Percentiles rank a stretch among this genome's conserved stretches.
phyloP scores from a whole-genome alignment of 2,329 filamentous ascomycete species.

The Biscogniauxia mediterranea region DNA sequence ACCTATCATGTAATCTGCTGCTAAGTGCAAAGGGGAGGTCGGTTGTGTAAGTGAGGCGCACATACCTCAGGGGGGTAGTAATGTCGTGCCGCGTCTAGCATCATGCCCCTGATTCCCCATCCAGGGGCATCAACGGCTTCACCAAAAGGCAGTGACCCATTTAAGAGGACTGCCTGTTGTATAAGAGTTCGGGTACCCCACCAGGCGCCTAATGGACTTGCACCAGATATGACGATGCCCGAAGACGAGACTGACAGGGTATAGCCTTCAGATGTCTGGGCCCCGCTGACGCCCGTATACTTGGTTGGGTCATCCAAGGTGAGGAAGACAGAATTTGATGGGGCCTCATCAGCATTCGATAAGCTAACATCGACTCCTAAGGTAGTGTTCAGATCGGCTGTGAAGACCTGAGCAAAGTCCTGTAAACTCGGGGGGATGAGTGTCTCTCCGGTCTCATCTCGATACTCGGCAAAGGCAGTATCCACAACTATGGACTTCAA shows the following conservation, averaged over 20 bases:
- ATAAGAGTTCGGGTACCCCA: slow-evolving; percentile 57
- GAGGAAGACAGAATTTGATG: slow-evolving; percentile 40
- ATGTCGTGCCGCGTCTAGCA: slow-evolving; percentile 53
- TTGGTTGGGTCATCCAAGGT: slow-evolving; percentile 41
- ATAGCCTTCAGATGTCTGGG: slow-evolving; percentile 49
- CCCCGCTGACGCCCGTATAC: slow-evolving; percentile 45
- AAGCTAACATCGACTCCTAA: slow-evolving; percentile 33
- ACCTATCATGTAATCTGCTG: too few relatives aligned
- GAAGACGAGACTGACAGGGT: slow-evolving; percentile 39
- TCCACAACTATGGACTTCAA: slow-evolving; percentile 45
- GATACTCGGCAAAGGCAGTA: slow-evolving; percentile 35
- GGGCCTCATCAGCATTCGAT: slow-evolving; percentile 18
- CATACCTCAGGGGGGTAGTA: slow-evolving; percentile 49
- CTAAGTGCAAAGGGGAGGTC: background rate
- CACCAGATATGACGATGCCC: slow-evolving; percentile 47
- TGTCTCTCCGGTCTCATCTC: slow-evolving; percentile 46
- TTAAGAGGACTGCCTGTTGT: slow-evolving; percentile 45
- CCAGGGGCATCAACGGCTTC: slow-evolving; percentile 48
- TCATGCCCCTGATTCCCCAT: slow-evolving; percentile 46
- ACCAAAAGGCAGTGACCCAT: slow-evolving; percentile 41
- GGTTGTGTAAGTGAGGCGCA: background rate
- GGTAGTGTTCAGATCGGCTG: slow-evolving; percentile 31
- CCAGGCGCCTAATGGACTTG: slow-evolving; percentile 54
- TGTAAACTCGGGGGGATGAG: slow-evolving; percentile 50
- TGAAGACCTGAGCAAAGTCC: slow-evolving; percentile 48